Evolutionary conservation across 2,329 filamentous ascomycete species (phyloP).

Genomic region (Fusarium buxicola): DNA sequence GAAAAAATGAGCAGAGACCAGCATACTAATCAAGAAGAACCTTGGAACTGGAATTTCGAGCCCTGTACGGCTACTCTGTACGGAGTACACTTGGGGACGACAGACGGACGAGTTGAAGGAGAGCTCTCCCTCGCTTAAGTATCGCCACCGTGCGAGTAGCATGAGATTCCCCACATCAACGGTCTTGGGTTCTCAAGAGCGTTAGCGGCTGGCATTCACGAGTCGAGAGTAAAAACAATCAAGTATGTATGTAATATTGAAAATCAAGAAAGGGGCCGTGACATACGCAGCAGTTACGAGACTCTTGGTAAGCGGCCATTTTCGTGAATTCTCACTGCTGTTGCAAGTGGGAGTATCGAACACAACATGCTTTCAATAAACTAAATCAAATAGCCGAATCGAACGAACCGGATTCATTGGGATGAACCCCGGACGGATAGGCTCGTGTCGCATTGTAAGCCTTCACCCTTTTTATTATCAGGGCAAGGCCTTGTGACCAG

Average conservation of each 20-base stretch:
- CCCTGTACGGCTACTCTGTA: no score
- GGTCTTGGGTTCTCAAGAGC: constrained; percentile 22
- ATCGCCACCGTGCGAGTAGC: constrained; percentile 37
- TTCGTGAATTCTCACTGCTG: no score
- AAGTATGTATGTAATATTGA: constrained; percentile 7
- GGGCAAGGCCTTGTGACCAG: constrained; percentile 1
- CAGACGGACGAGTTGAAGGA: neutral
- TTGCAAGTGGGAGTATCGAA: neutral
- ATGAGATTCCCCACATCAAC: constrained; percentile 39
- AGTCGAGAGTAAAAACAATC: constrained; percentile 3
- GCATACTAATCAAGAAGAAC: no score
- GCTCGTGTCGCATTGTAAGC: neutral
- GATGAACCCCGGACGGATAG: neutral
- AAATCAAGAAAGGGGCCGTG: constrained; percentile 6
- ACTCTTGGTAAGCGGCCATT: no score
- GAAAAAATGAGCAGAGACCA: no score
- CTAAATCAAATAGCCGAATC: neutral
- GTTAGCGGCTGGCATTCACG: constrained; percentile 31
- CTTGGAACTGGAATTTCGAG: no score
- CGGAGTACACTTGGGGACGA: no score
- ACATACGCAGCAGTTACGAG: no score
- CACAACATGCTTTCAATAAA: neutral
- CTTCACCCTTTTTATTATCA: neutral
- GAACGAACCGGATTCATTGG: neutral
- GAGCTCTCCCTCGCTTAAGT: constrained; percentile 29